These are phyloP conservation scores for Periconia sp. DNA, from an alignment of 2,329 filamentous ascomycete species.

Conservation along the genomic window DNA sequence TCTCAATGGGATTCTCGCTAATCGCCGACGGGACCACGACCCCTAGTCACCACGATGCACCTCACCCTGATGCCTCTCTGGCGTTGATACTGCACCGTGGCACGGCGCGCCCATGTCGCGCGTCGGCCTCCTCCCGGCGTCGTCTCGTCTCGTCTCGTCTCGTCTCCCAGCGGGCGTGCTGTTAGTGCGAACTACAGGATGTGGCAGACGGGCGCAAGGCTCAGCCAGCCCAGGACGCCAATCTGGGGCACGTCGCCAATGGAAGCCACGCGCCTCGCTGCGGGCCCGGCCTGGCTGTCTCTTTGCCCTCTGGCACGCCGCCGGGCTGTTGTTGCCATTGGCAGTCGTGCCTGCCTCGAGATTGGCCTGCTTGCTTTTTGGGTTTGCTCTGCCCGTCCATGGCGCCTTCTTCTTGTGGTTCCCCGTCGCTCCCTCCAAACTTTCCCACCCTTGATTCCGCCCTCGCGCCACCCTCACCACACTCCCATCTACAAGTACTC, in stretches of 20 bases:
- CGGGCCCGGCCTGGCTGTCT: not conserved
- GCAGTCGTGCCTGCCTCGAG: slow-evolving; percentile 1
- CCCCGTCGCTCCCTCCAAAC: not conserved
- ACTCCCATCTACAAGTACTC: not conserved
- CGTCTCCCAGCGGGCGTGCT: too few relatives aligned
- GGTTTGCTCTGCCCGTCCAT: not conserved
- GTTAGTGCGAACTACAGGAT: too few relatives aligned
- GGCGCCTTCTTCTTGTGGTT: slow-evolving; percentile 1
- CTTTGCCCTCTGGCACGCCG: not conserved
- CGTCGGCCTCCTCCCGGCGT: too few relatives aligned
- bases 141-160: too few relatives aligned
- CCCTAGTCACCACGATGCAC: too few relatives aligned
- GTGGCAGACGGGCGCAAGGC: too few relatives aligned
- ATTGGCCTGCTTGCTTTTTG: not conserved
- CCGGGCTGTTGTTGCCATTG: not conserved
- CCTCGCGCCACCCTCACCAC: not conserved
- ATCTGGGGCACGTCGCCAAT: not conserved
- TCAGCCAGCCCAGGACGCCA: slow-evolving; percentile 3
- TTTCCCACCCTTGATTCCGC: not conserved
- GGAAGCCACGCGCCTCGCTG: not conserved
- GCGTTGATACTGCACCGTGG: too few relatives aligned
- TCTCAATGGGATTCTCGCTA: too few relatives aligned
- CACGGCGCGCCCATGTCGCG: too few relatives aligned
- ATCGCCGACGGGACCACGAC: too few relatives aligned
- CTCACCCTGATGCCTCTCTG: too few relatives aligned